Conservation (phyloP, 2,329 filamentous ascomycete genomes). For the Beauveria brongniartii region DNA sequence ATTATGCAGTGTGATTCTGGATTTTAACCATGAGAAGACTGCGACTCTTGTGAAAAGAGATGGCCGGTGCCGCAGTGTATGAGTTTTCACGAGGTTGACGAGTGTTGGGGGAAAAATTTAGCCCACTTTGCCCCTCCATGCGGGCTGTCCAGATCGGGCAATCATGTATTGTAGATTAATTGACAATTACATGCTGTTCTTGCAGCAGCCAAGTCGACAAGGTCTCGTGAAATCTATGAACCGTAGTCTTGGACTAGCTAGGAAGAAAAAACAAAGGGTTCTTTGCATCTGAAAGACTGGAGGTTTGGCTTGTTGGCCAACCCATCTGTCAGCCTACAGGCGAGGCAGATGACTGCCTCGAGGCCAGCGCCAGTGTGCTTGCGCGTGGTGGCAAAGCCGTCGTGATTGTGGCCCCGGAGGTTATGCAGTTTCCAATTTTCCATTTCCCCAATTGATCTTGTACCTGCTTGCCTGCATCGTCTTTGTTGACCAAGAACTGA, state of each 20-base stretch:
- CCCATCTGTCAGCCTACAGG: background rate
- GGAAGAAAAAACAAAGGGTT: background rate
- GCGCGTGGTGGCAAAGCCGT: background rate
- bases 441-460: background rate
- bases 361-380: background rate
- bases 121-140: constrained; percentile 9
- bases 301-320: background rate
- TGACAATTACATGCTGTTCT: background rate
- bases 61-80: background rate
- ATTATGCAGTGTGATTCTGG: background rate
- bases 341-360: background rate
- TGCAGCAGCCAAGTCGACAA: no score
- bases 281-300: background rate
- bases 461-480: background rate
- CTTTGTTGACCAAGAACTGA: background rate
- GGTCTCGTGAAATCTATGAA: no score
- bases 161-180: background rate
- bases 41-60: background rate
- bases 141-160: constrained; percentile 6
- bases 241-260: no score
- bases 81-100: background rate
- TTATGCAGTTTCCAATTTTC: background rate
- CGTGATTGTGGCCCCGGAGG: background rate
- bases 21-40: background rate
- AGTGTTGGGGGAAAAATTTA: background rate